phyloP scores from a whole-genome alignment of 345 rosid genomes.

The Eucalyptus brandiana region DNA sequence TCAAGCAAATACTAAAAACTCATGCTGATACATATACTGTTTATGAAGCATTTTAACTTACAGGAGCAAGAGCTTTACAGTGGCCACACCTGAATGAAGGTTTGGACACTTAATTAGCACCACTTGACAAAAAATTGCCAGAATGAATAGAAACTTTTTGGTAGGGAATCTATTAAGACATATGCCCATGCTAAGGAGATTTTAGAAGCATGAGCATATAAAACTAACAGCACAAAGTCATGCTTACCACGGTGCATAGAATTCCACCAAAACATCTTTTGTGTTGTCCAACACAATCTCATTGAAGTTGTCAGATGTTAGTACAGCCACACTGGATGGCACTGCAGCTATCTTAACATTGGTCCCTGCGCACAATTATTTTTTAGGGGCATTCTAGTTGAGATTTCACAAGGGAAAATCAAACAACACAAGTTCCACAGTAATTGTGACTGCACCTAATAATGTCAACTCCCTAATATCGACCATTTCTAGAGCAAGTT shows the following conservation, averaged over 20 bases:
- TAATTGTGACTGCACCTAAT: neutral
- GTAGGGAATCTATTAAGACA: neutral
- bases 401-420: neutral
- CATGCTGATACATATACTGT: neutral
- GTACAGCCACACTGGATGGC: slow-evolving; percentile 70
- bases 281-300: slow-evolving; percentile 73
- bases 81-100: slow-evolving; percentile 86
- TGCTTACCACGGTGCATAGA: slow-evolving; percentile 94
- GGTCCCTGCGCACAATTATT: slow-evolving; percentile 45
- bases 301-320: slow-evolving; percentile 66
- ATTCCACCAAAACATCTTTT: slow-evolving; percentile 94
- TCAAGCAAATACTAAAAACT: neutral
- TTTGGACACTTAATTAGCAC: neutral
- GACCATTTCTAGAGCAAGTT: neutral
- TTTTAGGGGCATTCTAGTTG: neutral
- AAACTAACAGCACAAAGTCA: neutral
- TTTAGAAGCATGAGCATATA: neutral
- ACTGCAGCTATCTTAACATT: slow-evolving; percentile 73
- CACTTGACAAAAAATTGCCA: neutral
- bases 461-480: neutral
- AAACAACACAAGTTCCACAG: neutral
- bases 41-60: slow-evolving; percentile 17
- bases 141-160: neutral
- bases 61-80: slow-evolving; percentile 96
- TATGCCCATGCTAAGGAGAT: neutral